Evolutionary conservation across 169 alveolate species (phyloP).

Genomic region (Plasmodium inui): DNA sequence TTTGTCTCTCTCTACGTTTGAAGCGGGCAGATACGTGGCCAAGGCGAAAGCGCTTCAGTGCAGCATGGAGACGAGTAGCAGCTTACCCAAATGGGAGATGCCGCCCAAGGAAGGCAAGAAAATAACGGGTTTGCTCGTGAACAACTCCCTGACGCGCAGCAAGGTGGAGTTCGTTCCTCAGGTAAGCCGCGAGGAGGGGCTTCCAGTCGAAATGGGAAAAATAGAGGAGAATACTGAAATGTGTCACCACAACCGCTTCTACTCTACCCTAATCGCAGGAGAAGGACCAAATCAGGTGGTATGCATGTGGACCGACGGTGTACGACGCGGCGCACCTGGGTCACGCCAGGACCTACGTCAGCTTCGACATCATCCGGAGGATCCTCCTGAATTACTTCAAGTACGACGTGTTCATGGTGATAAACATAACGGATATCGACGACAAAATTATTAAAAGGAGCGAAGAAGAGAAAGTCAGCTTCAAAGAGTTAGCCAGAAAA

Average conservation of each 20-base stretch:
- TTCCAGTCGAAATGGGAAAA: background rate
- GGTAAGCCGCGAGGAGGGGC: constrained; percentile 45
- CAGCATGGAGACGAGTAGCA: constrained; percentile 43
- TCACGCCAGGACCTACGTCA: constrained; percentile 98
- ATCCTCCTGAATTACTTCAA: constrained; percentile 95
- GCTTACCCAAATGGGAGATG: constrained; percentile 79
- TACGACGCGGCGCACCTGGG: constrained; percentile 99
- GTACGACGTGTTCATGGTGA: constrained; percentile 94
- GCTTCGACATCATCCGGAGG: constrained; percentile 96
- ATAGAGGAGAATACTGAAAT: background rate
- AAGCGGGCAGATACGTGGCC: constrained; percentile 15
- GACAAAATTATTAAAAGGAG: constrained; percentile 95
- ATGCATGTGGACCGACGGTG: constrained; percentile 97
- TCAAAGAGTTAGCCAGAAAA: constrained; percentile 89
- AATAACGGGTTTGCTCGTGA: constrained; percentile 78
- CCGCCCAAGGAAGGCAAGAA: constrained; percentile 82
- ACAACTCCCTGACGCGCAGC: constrained; percentile 81
- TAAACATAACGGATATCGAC: constrained; percentile 99
- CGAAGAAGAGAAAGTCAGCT: constrained; percentile 80
- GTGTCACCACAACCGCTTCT: background rate
- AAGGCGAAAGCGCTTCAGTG: constrained; percentile 15
- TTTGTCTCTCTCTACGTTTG: background rate
- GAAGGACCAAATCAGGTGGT: constrained; percentile 91
- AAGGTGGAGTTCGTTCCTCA: constrained; percentile 87
- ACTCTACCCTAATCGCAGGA: constrained; percentile 56